phyloP scores from a whole-genome alignment of 2,329 filamentous ascomycete genomes.

The Phyllosticta citrichinensis region DNA sequence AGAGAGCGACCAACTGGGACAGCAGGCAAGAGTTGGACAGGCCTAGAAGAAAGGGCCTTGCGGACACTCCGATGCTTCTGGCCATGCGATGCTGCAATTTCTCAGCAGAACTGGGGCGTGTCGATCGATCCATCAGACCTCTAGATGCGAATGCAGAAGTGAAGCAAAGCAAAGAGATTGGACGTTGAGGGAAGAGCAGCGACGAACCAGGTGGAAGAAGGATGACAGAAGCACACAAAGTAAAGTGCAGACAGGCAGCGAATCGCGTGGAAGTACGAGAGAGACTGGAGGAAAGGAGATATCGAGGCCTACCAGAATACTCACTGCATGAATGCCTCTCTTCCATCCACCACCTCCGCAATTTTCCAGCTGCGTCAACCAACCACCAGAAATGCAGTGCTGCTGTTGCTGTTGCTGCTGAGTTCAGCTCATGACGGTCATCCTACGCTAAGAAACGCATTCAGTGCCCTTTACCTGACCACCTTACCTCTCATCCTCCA shows the following conservation, averaged over 20 bases:
- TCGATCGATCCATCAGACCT: background rate
- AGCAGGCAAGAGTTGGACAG: background rate
- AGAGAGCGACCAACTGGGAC: background rate
- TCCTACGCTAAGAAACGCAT: background rate
- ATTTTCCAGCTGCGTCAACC: background rate
- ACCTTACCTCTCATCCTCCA: background rate
- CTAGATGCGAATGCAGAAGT: background rate
- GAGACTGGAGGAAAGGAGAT: too few species aligned
- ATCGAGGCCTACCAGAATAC: background rate
- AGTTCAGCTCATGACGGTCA: background rate
- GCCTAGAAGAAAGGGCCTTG: background rate
- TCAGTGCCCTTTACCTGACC: background rate
- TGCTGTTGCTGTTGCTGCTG: background rate
- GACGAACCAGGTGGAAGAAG: background rate
- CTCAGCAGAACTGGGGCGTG: background rate
- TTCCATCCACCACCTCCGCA: background rate
- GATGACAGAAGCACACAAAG: background rate
- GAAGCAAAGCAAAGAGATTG: background rate
- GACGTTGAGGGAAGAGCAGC: background rate
- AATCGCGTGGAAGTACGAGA: background rate
- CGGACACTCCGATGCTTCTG: background rate
- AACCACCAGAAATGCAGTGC: background rate
- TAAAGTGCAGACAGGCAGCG: background rate
- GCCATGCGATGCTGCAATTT: background rate
- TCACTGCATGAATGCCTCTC: background rate